phyloP scores from a whole-genome alignment of 2,329 filamentous ascomycete genomes.

The Cladosporium sp. region DNA sequence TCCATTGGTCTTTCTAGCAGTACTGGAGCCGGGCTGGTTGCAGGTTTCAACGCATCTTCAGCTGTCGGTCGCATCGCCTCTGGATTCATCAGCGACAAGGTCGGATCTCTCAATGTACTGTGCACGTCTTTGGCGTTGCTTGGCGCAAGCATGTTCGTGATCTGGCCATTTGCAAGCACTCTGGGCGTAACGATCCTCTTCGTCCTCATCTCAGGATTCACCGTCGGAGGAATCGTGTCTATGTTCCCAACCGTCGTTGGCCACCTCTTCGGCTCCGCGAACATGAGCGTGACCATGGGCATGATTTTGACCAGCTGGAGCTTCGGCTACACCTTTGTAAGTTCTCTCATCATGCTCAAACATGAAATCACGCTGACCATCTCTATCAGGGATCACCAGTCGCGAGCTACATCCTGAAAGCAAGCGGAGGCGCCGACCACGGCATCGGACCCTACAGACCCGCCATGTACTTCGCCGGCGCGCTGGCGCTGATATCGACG shows the following conservation, averaged over 20 bases:
- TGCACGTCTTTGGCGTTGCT: constrained; percentile 53
- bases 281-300: constrained; percentile 55
- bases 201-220: constrained; percentile 59
- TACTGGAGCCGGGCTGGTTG: constrained; percentile 45
- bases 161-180: constrained; percentile 61
- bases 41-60: constrained; percentile 62
- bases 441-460: constrained; percentile 58
- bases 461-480: constrained; percentile 61
- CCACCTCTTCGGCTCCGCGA: constrained; percentile 55
- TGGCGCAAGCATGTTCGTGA: constrained; percentile 58
- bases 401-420: constrained; percentile 59
- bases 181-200: constrained; percentile 58
- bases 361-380: background rate
- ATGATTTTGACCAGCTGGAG: constrained; percentile 64
- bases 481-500: constrained; percentile 3
- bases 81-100: constrained; percentile 54
- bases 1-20: constrained; percentile 56
- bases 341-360: constrained; percentile 29
- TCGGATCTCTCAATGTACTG: constrained; percentile 59
- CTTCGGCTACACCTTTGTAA: constrained; percentile 59
- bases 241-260: constrained; percentile 64
- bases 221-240: constrained; percentile 65
- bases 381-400: constrained; percentile 53
- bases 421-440: constrained; percentile 49
- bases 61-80: constrained; percentile 58